Conservation (phyloP, 345 rosid genomes). For the Brassica juncea region DNA sequence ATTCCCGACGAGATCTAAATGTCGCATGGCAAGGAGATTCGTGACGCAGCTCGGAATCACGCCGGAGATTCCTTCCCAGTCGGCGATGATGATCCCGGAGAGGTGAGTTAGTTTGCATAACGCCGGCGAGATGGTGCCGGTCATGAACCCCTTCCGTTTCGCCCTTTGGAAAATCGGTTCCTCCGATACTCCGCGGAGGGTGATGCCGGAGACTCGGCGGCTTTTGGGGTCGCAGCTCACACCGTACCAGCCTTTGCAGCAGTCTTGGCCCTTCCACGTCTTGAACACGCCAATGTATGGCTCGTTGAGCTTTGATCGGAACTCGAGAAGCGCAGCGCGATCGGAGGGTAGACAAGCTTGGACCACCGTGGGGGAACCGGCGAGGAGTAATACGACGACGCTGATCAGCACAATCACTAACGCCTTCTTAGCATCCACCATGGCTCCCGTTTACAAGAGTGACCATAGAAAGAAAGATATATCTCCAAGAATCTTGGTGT, state of each 20-base stretch:
- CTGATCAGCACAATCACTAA: background rate
- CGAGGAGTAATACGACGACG: slow-evolving; percentile 29
- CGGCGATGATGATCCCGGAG: slow-evolving; percentile 59
- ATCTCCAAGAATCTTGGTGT: slow-evolving; percentile 5
- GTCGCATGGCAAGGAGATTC: slow-evolving; percentile 53
- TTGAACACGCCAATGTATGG: slow-evolving; percentile 74
- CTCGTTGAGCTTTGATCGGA: slow-evolving; percentile 62
- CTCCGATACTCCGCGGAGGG: slow-evolving; percentile 82
- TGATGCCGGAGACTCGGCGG: slow-evolving; percentile 59
- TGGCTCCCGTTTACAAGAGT: background rate
- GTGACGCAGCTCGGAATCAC: slow-evolving; percentile 60
- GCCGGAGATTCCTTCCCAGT: slow-evolving; percentile 81
- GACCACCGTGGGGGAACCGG: slow-evolving; percentile 35
- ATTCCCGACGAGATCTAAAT: slow-evolving; percentile 76
- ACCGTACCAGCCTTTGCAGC: slow-evolving; percentile 77
- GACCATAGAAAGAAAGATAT: background rate
- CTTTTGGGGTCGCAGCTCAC: slow-evolving; percentile 67
- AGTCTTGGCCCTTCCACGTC: slow-evolving; percentile 68
- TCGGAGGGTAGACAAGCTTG: slow-evolving; percentile 58
- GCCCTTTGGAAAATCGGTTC: slow-evolving; percentile 70
- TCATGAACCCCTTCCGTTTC: slow-evolving; percentile 71
- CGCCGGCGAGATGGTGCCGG: slow-evolving; percentile 66
- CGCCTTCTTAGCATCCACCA: slow-evolving; percentile 11
- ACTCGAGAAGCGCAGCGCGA: slow-evolving; percentile 53
- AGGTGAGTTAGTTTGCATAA: slow-evolving; percentile 64